Percentiles rank a stretch among this genome's conserved stretches.
These are phyloP conservation scores for Fusarium vanettenii DNA, from an alignment of 2,329 filamentous ascomycete genomes.

Conservation along the genomic window DNA sequence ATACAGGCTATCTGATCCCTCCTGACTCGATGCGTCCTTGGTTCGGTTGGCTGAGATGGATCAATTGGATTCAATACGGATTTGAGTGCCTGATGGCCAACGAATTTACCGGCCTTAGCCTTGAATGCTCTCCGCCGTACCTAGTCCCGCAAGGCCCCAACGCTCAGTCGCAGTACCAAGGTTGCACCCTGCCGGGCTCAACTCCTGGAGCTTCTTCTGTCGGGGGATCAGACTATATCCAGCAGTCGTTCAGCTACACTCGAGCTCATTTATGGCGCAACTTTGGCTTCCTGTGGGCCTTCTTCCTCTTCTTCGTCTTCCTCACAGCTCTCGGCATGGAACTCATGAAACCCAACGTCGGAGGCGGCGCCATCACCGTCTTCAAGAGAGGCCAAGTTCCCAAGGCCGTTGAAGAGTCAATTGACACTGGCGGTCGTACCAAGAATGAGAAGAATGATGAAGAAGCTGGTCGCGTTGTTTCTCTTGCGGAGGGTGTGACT, in stretches of 20 bases:
- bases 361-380: conserved; percentile 68
- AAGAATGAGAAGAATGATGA: conserved; percentile 62
- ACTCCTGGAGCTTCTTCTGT: conserved; percentile 61
- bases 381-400: conserved; percentile 74
- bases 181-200: conserved; percentile 63
- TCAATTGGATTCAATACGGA: conserved; percentile 74
- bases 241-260: conserved; percentile 64
- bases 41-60: conserved; percentile 78
- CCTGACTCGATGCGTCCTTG: conserved; percentile 64
- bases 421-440: conserved; percentile 60
- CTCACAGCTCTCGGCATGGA: conserved; percentile 79
- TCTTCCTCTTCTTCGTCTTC: conserved; percentile 77
- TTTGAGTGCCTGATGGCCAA: conserved; percentile 77
- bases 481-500: conserved; percentile 42
- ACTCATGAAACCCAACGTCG: conserved; percentile 69
- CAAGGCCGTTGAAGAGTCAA: conserved; percentile 65
- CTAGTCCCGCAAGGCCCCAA: conserved; percentile 63
- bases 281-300: conserved; percentile 82
- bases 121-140: conserved; percentile 69
- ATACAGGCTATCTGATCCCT: conserved; percentile 74
- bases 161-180: conserved; percentile 54
- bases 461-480: conserved; percentile 47
- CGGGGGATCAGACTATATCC: conserved; percentile 66
- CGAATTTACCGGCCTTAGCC: conserved; percentile 67
- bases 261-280: conserved; percentile 77